Conservation (phyloP, 768 basidiomycete genomes). For the Chlorophyllum brunneum region DNA sequence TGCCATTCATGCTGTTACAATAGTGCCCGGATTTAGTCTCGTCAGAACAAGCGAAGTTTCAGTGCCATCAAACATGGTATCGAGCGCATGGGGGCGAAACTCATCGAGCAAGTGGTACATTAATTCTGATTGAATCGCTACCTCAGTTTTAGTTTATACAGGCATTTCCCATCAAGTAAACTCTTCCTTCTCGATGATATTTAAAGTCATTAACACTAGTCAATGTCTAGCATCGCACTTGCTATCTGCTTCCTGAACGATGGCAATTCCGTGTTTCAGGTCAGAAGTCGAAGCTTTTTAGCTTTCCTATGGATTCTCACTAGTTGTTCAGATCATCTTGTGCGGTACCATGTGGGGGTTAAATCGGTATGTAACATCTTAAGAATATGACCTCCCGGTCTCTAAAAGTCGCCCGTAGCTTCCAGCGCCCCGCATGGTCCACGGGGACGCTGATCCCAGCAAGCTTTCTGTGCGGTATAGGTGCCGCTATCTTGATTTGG, state of each 20-base stretch:
- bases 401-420: slow-evolving; percentile 28
- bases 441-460: slow-evolving; percentile 67
- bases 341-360: slow-evolving; percentile 82
- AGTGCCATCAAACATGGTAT: slow-evolving; percentile 80
- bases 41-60: slow-evolving; percentile 66
- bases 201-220: not conserved
- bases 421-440: slow-evolving; percentile 65
- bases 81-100: slow-evolving; percentile 81
- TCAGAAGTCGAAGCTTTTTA: slow-evolving; percentile 17
- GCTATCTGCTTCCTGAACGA: slow-evolving; percentile 71
- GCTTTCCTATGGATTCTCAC: not conserved
- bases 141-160: slow-evolving; percentile 20
- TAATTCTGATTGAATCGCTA: not conserved
- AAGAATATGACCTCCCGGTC: not conserved
- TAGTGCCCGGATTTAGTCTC: slow-evolving; percentile 4
- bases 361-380: slow-evolving; percentile 41
- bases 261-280: slow-evolving; percentile 81
- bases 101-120: slow-evolving; percentile 48
- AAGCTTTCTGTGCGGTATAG: slow-evolving; percentile 75
- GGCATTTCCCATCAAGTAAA: slow-evolving; percentile 70
- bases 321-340: slow-evolving; percentile 43
- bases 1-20: slow-evolving; percentile 10
- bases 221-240: slow-evolving; percentile 50
- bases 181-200: not conserved
- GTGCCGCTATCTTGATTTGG: slow-evolving; percentile 71